These are phyloP conservation scores for Gastrodia elata DNA, from an alignment of 106 monocot genomes.

Conservation along the genomic window DNA sequence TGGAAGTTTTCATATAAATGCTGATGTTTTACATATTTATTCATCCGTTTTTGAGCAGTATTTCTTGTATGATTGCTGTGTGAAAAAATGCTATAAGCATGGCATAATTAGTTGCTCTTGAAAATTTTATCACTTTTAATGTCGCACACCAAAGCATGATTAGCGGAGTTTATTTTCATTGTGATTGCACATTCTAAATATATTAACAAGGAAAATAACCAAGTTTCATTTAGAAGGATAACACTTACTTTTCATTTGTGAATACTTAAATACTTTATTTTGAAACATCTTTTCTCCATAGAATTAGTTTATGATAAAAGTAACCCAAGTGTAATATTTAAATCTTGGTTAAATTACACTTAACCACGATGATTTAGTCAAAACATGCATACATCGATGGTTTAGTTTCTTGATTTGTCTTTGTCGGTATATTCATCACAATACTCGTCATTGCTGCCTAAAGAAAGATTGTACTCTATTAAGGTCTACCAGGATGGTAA, in stretches of 20 bases:
- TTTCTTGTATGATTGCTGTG: not conserved
- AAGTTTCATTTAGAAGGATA: too few species aligned
- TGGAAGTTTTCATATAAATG: not conserved
- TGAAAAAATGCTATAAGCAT: not conserved
- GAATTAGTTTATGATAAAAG: not conserved
- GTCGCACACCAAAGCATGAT: not conserved
- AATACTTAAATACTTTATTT: too few species aligned
- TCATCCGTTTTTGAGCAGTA: not conserved
- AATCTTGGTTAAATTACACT: slow-evolving; percentile 1
- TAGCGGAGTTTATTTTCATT: not conserved
- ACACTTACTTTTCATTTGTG: not conserved
- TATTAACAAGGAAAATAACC: too few species aligned
- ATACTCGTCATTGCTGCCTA: not conserved
- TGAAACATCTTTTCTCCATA: not conserved
- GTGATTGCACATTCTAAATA: too few species aligned
- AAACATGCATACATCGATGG: too few species aligned
- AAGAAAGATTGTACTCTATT: not conserved
- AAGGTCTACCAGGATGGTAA: not conserved
- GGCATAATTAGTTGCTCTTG: not conserved
- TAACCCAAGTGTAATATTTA: not conserved
- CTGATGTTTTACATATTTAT: not conserved
- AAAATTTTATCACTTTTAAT: not conserved
- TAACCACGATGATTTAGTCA: not conserved
- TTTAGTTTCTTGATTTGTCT: too few species aligned
- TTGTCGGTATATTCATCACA: not conserved